phyloP scores from a whole-genome alignment of 345 rosid species.

The Clarkia xantiana region DNA sequence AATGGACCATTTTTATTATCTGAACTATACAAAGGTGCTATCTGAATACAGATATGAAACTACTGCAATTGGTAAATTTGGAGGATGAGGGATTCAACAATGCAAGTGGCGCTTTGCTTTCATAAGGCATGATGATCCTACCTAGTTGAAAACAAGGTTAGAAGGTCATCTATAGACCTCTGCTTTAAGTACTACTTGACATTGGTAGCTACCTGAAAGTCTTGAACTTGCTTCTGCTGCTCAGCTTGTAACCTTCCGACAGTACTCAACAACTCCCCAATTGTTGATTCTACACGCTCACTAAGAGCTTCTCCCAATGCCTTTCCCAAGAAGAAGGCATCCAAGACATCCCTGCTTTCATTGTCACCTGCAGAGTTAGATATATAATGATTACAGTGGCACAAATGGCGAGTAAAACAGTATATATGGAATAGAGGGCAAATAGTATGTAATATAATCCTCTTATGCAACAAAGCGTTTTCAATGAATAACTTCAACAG shows the following conservation, averaged over 20 bases:
- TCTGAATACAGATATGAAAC: too few species aligned
- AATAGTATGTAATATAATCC: too few species aligned
- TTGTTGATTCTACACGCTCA: constrained; percentile 65
- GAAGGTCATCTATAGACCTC: neutral
- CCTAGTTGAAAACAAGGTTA: too few species aligned
- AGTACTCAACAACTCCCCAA: constrained; percentile 67
- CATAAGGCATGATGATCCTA: too few species aligned
- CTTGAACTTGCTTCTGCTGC: constrained; percentile 83
- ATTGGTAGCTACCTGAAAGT: constrained; percentile 46
- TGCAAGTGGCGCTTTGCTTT: too few species aligned
- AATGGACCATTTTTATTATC: too few species aligned
- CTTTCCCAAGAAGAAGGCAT: constrained; percentile 92
- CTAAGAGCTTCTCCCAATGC: constrained; percentile 79
- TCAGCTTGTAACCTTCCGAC: constrained; percentile 75
- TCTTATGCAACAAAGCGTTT: too few species aligned
- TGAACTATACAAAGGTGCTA: too few species aligned
- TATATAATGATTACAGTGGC: neutral
- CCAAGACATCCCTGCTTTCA: constrained; percentile 50
- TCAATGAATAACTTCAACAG: too few species aligned
- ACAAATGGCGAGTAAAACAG: neutral
- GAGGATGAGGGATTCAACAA: too few species aligned
- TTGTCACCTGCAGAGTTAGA: constrained; percentile 35
- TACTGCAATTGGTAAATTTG: too few species aligned
- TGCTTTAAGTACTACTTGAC: neutral
- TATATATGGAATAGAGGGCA: too few species aligned